These are phyloP conservation scores for Rhizophora apiculata DNA, from an alignment of 345 rosid genomes.

Conservation along the genomic window DNA sequence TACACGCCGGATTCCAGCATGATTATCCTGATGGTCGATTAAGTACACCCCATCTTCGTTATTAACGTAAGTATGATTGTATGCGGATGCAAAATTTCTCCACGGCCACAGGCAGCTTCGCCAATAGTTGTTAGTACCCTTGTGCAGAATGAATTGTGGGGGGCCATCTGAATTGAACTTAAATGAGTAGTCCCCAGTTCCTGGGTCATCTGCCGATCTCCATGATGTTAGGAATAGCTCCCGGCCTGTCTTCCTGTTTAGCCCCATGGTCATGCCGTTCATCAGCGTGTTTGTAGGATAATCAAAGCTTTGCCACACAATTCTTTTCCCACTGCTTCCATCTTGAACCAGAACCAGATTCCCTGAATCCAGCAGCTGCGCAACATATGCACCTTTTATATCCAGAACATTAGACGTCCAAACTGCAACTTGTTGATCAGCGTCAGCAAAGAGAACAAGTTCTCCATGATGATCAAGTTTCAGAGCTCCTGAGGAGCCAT, in stretches of 20 bases:
- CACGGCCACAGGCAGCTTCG: slow-evolving; percentile 19
- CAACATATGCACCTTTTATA: background rate
- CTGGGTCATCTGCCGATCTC: slow-evolving; percentile 27
- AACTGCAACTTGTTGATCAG: background rate
- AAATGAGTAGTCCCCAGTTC: slow-evolving; percentile 1
- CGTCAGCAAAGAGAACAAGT: slow-evolving; percentile 10
- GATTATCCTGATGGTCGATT: background rate
- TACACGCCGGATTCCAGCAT: background rate
- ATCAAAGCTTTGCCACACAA: slow-evolving; percentile 39
- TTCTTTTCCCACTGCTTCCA: background rate
- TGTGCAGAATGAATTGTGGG: no score
- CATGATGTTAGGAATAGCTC: slow-evolving; percentile 18
- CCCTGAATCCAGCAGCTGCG: slow-evolving; percentile 20
- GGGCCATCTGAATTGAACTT: slow-evolving; percentile 1
- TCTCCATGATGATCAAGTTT: slow-evolving; percentile 10
- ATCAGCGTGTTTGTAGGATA: slow-evolving; percentile 24
- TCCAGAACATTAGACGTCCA: slow-evolving; percentile 22
- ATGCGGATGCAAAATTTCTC: background rate
- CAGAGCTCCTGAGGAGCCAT: slow-evolving; percentile 22
- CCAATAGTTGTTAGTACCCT: slow-evolving; percentile 1
- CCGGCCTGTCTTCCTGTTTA: slow-evolving; percentile 16
- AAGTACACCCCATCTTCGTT: background rate
- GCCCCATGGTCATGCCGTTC: slow-evolving; percentile 19
- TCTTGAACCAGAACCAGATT: slow-evolving; percentile 8
- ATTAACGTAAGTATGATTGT: background rate